phyloP scores from a whole-genome alignment of 768 basidiomycete species.

The Termitomyces sp. region DNA sequence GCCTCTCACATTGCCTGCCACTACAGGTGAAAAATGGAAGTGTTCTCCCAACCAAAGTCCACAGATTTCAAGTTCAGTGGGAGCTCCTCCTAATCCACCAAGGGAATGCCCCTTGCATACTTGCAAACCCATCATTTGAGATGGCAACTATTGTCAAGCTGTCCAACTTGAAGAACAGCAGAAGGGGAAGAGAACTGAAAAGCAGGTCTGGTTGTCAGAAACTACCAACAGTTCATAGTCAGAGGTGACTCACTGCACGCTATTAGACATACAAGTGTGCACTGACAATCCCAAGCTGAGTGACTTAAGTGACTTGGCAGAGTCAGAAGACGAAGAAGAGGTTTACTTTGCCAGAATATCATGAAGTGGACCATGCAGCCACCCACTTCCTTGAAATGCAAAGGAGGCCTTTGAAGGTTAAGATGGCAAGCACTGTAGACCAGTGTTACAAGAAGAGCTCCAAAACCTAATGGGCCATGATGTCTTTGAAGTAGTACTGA shows the following conservation, averaged over 20 bases:
- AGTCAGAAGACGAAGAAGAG: background rate
- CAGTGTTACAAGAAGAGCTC: too few relatives aligned
- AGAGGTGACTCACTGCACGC: background rate
- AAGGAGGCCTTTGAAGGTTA: too few relatives aligned
- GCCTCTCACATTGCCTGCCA: too few relatives aligned
- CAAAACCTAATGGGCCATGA: too few relatives aligned
- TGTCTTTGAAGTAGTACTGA: too few relatives aligned
- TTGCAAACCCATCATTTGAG: background rate
- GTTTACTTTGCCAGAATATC: background rate
- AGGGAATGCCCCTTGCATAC: background rate
- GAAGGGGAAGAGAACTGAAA: background rate
- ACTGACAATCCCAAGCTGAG: background rate
- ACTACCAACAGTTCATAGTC: background rate
- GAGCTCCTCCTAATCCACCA: too few relatives aligned
- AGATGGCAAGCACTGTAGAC: too few relatives aligned
- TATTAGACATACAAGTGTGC: background rate
- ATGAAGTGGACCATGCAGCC: background rate
- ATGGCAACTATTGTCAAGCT: background rate
- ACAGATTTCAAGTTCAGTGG: background rate
- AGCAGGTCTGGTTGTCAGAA: background rate
- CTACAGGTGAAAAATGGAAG: background rate
- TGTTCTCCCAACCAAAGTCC: background rate
- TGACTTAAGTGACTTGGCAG: background rate
- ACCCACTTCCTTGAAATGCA: too few relatives aligned
- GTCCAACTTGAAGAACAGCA: background rate